Evolutionary conservation across 164 flowering plant genomes (phyloP).

Genomic region (Nymphaea thermarum): DNA sequence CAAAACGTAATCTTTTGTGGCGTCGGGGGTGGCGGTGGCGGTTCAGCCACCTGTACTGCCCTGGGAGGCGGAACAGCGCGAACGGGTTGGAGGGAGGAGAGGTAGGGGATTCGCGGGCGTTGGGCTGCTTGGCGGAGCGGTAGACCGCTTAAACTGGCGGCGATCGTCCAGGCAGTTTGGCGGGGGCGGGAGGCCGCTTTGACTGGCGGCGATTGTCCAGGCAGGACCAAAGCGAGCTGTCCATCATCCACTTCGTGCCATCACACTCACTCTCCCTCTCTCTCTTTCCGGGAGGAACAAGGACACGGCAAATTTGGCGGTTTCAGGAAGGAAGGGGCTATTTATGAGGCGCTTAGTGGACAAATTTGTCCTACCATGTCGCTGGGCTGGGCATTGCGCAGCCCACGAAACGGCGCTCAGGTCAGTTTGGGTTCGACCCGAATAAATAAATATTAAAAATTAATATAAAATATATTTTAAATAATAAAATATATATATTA

Average conservation of each 20-base stretch:
- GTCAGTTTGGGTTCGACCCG: no score
- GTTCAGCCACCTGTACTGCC: neutral
- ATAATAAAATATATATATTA: no score
- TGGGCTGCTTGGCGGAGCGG: neutral
- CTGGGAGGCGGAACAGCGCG: neutral
- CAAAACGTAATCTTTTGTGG: no score
- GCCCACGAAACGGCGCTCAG: no score
- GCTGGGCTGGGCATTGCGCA: no score
- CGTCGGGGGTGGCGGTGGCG: neutral
- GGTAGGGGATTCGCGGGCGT: neutral
- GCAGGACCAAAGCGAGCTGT: slow-evolving; percentile 81
- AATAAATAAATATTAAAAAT: no score
- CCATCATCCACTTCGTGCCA: slow-evolving; percentile 52
- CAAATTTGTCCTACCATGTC: no score
- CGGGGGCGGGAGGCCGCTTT: neutral
- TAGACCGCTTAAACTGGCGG: neutral
- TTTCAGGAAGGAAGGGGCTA: no score
- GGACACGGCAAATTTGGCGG: no score
- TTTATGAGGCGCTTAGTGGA: no score
- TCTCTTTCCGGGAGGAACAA: no score
- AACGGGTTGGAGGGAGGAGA: neutral
- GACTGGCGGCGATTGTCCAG: slow-evolving; percentile 13
- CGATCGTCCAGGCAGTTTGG: neutral
- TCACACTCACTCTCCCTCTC: neutral
- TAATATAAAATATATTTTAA: no score